These are phyloP conservation scores for Xylaria sp. DNA, from an alignment of 495 filamentous ascomycete genomes.

Conservation along the genomic window DNA sequence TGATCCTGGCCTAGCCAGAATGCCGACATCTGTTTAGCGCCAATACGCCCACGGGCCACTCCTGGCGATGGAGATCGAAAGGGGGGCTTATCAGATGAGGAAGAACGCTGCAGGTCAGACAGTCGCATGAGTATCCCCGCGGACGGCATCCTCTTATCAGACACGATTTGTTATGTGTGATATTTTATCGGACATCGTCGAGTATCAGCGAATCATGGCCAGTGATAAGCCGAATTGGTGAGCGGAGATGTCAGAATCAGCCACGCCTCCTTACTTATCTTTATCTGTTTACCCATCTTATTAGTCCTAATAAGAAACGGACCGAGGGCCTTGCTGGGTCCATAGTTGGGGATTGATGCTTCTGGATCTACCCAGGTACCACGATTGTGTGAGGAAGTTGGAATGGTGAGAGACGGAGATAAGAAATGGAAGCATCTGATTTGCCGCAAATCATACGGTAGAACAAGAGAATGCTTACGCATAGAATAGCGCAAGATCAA, in stretches of 20 bases:
- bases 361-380: background rate
- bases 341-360: background rate
- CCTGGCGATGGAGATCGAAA: background rate
- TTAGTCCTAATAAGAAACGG: conserved; percentile 1
- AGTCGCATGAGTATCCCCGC: conserved; percentile 32
- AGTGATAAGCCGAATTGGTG: conserved; percentile 35
- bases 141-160: conserved; percentile 38
- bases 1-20: conserved; percentile 5
- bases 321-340: background rate
- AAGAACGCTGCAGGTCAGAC: background rate
- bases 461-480: no score
- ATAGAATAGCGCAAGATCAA: background rate
- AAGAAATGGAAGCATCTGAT: conserved; percentile 20
- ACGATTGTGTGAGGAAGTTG: conserved; percentile 13
- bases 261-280: conserved; percentile 20
- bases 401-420: conserved; percentile 14
- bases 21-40: conserved; percentile 13
- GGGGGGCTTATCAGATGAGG: conserved; percentile 7
- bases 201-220: conserved; percentile 39
- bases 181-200: conserved; percentile 21
- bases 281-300: conserved; percentile 1
- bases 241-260: conserved; percentile 44
- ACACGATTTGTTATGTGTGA: conserved; percentile 31
- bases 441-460: background rate
- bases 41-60: background rate